These are phyloP conservation scores for Apiotrichum sp. DNA, from an alignment of 1,284 basidiomycete genomes.

Conservation along the genomic window DNA sequence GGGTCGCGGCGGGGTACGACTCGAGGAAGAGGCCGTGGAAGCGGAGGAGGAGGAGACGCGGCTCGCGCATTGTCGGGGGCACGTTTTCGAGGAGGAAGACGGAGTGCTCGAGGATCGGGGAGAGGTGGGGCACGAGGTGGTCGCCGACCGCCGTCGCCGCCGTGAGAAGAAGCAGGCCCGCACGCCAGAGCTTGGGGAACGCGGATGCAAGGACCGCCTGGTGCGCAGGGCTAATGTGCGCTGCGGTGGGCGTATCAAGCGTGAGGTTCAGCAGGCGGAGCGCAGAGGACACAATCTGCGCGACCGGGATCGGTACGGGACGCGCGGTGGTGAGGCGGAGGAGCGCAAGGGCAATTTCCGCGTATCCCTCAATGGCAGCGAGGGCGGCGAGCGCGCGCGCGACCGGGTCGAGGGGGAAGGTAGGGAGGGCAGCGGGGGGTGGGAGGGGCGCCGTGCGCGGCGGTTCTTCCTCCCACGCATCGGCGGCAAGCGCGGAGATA, in stretches of 20 bases:
- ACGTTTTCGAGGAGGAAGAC: slow-evolving; percentile 36
- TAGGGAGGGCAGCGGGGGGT: slow-evolving; percentile 9
- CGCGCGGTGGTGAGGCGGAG: slow-evolving; percentile 57
- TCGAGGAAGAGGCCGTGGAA: slow-evolving; percentile 36
- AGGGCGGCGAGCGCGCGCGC: slow-evolving; percentile 20
- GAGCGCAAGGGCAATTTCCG: slow-evolving; percentile 27
- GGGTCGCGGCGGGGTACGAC: slow-evolving; percentile 27
- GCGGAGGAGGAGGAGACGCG: slow-evolving; percentile 31
- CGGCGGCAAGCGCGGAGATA: slow-evolving; percentile 22
- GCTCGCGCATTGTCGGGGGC: slow-evolving; percentile 26
- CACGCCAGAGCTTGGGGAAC: slow-evolving; percentile 36
- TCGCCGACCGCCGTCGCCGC: slow-evolving; percentile 31
- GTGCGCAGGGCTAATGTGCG: slow-evolving; percentile 38
- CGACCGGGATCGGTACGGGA: slow-evolving; percentile 67
- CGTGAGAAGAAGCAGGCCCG: slow-evolving; percentile 30
- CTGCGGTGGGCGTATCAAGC: slow-evolving; percentile 52
- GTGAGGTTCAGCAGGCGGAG: slow-evolving; percentile 53
- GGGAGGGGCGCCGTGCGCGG: slow-evolving; percentile 8
- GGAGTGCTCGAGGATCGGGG: slow-evolving; percentile 37
- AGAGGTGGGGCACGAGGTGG: slow-evolving; percentile 40
- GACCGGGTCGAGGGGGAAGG: slow-evolving; percentile 26
- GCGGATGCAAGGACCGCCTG: slow-evolving; percentile 29
- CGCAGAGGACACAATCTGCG: slow-evolving; percentile 47
- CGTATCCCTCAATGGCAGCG: slow-evolving; percentile 29
- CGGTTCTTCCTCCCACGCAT: slow-evolving; percentile 37